A percentile compares a stretch with the other conserved stretches of the same genome.
These are phyloP conservation scores for Prunella vulgaris DNA, from an alignment of 257 asterid genomes.

Conservation along the genomic window DNA sequence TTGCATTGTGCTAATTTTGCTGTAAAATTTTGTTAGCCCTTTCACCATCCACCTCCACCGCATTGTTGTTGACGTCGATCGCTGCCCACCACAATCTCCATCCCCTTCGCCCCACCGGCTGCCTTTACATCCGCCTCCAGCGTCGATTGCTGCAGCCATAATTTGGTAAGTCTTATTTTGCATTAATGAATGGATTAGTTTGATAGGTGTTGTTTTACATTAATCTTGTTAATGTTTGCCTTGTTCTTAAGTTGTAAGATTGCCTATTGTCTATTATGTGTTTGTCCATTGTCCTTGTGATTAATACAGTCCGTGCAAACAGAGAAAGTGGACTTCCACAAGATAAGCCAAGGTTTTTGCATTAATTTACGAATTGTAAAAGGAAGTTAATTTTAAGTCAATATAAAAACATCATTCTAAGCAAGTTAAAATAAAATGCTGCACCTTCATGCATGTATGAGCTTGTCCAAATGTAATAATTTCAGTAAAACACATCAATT, in stretches of 20 bases:
- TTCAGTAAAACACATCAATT: background rate
- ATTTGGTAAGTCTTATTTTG: too few species aligned
- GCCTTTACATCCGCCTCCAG: too few species aligned
- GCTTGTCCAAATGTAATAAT: conserved; percentile 4
- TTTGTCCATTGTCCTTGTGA: conserved; percentile 2
- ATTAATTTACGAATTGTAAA: background rate
- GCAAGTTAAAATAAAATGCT: background rate
- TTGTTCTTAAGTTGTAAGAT: too few species aligned
- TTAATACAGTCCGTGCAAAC: background rate
- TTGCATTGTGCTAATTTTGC: background rate
- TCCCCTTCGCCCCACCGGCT: too few species aligned
- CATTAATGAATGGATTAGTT: too few species aligned
- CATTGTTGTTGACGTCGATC: too few species aligned
- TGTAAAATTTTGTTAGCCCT: background rate
- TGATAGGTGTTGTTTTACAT: too few species aligned
- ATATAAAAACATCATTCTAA: background rate
- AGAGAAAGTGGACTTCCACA: background rate
- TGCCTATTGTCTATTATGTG: too few species aligned
- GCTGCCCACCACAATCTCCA: too few species aligned
- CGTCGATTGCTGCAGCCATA: too few species aligned
- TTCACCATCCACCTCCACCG: too few species aligned
- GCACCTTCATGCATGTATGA: conserved; percentile 4
- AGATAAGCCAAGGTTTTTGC: background rate
- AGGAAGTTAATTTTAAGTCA: background rate
- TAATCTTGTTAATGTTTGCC: too few species aligned